phyloP scores from a whole-genome alignment of 768 basidiomycete genomes.

The Paxillus ammoniavirescens region DNA sequence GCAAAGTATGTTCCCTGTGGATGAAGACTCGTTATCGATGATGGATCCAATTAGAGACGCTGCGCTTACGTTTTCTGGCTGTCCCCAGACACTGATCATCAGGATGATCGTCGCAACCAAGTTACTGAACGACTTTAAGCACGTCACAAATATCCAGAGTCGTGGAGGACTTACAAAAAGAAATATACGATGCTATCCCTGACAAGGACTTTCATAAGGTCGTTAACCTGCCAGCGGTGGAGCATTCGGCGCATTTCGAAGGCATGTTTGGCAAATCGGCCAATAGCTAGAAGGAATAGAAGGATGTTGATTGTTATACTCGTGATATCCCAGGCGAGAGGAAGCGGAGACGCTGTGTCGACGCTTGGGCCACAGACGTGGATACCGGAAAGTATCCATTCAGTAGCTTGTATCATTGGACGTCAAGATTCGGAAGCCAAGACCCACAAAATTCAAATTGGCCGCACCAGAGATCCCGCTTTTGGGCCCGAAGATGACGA shows the following conservation, averaged over 20 bases:
- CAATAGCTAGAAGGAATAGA: slow-evolving; percentile 15
- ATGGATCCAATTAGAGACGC: background rate
- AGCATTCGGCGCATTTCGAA: slow-evolving; percentile 4
- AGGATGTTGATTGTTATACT: slow-evolving; percentile 8
- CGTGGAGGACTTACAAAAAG: slow-evolving; percentile 13
- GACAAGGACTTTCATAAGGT: slow-evolving; percentile 14
- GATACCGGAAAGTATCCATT: slow-evolving; percentile 16
- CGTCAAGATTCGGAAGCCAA: background rate
- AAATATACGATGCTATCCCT: slow-evolving; percentile 19
- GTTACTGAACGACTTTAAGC: slow-evolving; percentile 7
- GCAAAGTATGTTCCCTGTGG: slow-evolving; percentile 3
- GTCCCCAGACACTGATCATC: slow-evolving; percentile 16
- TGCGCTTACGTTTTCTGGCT: slow-evolving; percentile 8
- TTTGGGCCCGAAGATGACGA: slow-evolving; percentile 12
- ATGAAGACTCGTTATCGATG: background rate
- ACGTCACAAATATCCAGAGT: background rate
- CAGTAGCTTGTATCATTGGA: slow-evolving; percentile 6
- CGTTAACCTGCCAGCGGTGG: slow-evolving; percentile 8
- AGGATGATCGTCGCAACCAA: slow-evolving; percentile 13
- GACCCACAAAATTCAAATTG: too few relatives aligned
- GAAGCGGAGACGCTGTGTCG: background rate
- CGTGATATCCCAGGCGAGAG: slow-evolving; percentile 17
- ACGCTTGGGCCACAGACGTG: slow-evolving; percentile 12
- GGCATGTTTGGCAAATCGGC: slow-evolving; percentile 12
- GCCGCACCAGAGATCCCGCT: slow-evolving; percentile 16